Evolutionary conservation across 1,139 yeast species (phyloP).

Genomic region (Saccharomyces hybrid): DNA sequence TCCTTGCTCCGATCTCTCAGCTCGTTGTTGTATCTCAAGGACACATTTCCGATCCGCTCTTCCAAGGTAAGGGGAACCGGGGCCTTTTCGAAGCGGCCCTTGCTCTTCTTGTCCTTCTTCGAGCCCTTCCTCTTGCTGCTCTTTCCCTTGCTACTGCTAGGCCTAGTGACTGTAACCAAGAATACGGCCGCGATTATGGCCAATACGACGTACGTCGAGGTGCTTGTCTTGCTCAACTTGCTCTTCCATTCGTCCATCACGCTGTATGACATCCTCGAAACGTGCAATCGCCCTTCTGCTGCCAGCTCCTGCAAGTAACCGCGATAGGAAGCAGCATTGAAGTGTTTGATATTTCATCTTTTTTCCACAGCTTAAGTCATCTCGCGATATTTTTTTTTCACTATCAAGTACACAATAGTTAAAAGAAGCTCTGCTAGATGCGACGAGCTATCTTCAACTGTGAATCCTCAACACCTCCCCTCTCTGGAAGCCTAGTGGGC

Average conservation of each 20-base stretch:
- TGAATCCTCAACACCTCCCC: too few relatives aligned
- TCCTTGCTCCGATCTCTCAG: constrained; percentile 20
- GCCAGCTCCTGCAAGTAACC: background rate
- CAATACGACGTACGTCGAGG: background rate
- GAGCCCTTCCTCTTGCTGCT: constrained; percentile 1
- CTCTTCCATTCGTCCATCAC: background rate
- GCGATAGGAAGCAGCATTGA: background rate
- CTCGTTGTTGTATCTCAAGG: constrained; percentile 22
- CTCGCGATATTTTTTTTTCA: background rate
- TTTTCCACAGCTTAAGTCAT: background rate
- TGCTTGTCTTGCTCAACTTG: background rate
- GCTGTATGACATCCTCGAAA: background rate
- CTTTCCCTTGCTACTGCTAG: background rate
- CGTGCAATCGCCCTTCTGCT: too few relatives aligned
- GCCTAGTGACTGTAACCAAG: background rate
- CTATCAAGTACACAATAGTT: background rate
- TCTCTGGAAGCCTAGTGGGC: too few relatives aligned
- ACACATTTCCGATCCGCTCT: constrained; percentile 23
- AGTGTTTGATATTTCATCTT: background rate
- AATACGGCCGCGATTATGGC: background rate
- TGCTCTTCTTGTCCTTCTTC: constrained; percentile 4
- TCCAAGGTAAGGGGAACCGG: constrained; percentile 21
- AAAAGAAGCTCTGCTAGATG: background rate
- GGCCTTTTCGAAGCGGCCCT: constrained; percentile 8
- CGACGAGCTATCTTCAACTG: too few relatives aligned